Evolutionary conservation across 148 eudicot species (phyloP), one percentile per base, ranked within the genome.

Genomic region (Chenopodium suecicum): DNA sequence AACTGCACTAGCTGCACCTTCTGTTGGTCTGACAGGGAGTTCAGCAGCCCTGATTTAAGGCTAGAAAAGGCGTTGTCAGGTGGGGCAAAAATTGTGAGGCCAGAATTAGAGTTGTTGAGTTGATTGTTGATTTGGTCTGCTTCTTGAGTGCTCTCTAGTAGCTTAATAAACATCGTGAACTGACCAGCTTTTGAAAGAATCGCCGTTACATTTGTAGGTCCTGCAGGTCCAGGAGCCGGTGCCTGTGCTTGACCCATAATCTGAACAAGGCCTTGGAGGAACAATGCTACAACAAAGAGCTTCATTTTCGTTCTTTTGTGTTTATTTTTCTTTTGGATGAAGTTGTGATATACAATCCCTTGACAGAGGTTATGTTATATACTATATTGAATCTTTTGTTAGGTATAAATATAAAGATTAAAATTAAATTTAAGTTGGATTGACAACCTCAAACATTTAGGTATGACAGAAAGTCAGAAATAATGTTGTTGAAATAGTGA

Each of bases 161-260:
- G 97, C 27, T 92, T 86, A 66, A 94, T 86, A 31, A 97, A 83
- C 69, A 86, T 83, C 23, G 91, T 92, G 90, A 83, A 97, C 44
- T 91, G 97, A 16, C 98, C 93, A 7, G 94, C 94, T 69, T 96
- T 96, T 47, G 89, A 82, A 14, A 97, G 92, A 88, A 97, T 89
- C 14, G 85, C 88, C 0, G 94, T 89, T 25, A 97, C 66, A 86
- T 97, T 94, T 29, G 92, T 84, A 1, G 99, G 99, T 3, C 91
- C 97, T 10, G 98, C 16, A 0, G 99, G 98, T 3, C 80, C 91
- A 10, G 99, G 97, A 0, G 97, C 86, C 29, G 87, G 75, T 0
- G 92, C 92, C 13, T 44, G 82, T 48, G 97, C 87, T 82, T 90
- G 94, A 66, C 91, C 91, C 62, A 79, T 44, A 82, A 76, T 64